Conservation (phyloP, 2,329 filamentous ascomycete species). For the Stachybotrys chlorohalonatus region DNA sequence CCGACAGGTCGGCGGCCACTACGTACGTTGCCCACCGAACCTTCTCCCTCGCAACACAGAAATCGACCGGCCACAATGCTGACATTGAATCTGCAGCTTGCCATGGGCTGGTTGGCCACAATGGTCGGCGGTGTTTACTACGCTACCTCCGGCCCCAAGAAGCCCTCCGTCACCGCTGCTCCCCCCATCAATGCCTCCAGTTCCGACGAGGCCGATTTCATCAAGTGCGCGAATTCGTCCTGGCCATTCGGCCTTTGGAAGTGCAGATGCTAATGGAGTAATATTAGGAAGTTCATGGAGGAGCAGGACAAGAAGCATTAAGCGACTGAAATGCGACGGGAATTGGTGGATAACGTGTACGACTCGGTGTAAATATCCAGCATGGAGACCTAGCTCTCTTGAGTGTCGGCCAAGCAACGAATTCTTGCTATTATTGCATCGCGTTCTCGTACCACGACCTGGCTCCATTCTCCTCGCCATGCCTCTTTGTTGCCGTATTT, state of each 20-base stretch:
- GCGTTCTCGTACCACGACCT: too few species aligned
- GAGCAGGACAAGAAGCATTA: conserved; percentile 33
- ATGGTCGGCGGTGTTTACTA: conserved; percentile 41
- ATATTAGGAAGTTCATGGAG: conserved; percentile 28
- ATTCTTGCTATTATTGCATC: background rate
- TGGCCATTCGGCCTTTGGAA: background rate
- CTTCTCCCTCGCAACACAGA: conserved; percentile 1
- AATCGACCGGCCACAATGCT: conserved; percentile 4
- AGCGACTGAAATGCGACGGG: conserved; percentile 8
- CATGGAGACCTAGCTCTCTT: conserved; percentile 7
- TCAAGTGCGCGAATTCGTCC: conserved; percentile 43
- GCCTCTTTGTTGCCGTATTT: too few species aligned
- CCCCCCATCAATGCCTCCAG: conserved; percentile 54
- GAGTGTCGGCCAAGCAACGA: background rate
- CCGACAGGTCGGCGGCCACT: conserved; percentile 51
- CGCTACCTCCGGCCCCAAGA: conserved; percentile 33
- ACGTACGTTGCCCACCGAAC: conserved; percentile 35
- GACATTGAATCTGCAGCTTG: conserved; percentile 33
- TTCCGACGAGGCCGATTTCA: conserved; percentile 56
- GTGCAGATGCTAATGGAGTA: conserved; percentile 13
- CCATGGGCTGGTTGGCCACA: conserved; percentile 45
- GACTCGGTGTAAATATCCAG: conserved; percentile 23
- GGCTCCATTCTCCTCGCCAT: too few species aligned
- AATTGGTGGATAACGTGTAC: conserved; percentile 14
- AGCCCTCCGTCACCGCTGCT: conserved; percentile 30